Evolutionary conservation across 2,329 filamentous ascomycete species (phyloP).

Genomic region (Colletotrichum melonis): DNA sequence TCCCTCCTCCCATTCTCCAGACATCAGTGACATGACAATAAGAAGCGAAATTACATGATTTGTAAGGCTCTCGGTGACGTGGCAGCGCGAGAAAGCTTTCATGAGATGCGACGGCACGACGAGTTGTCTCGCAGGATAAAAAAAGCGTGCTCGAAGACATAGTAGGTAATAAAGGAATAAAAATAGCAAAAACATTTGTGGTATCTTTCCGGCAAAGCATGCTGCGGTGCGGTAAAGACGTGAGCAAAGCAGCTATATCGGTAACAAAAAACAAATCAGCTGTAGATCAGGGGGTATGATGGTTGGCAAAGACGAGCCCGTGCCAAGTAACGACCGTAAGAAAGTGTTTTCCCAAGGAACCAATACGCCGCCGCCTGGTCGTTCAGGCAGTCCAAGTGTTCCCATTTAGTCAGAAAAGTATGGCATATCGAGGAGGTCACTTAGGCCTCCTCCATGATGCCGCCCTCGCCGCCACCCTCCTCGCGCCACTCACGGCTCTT

Average conservation of each 20-base stretch:
- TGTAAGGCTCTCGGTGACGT: not conserved
- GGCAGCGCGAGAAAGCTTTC: constrained; percentile 2
- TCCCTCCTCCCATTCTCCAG: constrained; percentile 17
- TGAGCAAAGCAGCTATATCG: constrained; percentile 24
- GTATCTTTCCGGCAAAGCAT: constrained; percentile 36
- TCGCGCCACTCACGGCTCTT: constrained; percentile 93
- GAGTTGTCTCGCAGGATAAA: constrained; percentile 8
- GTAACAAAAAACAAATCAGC: constrained; percentile 23
- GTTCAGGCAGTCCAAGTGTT: constrained; percentile 16
- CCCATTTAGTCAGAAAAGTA: constrained; percentile 25
- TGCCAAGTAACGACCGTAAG: constrained; percentile 30
- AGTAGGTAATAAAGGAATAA: constrained; percentile 9
- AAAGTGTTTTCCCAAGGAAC: constrained; percentile 23
- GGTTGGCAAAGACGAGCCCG: constrained; percentile 19
- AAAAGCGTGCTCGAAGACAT: not conserved
- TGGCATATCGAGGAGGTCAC: constrained; percentile 31
- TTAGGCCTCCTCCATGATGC: constrained; percentile 70
- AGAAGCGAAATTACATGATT: constrained; percentile 22
- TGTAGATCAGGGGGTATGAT: constrained; percentile 34
- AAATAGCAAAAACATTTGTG: constrained; percentile 28
- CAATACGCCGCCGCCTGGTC: constrained; percentile 26
- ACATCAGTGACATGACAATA: constrained; percentile 30
- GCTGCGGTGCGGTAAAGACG: constrained; percentile 34
- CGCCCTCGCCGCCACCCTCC: constrained; percentile 78
- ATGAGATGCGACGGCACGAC: not conserved